A percentile compares a stretch with the other conserved stretches of the same genome.
Conservation (phyloP, 2,329 filamentous ascomycete species). For the Tolypocladium amazonense region DNA sequence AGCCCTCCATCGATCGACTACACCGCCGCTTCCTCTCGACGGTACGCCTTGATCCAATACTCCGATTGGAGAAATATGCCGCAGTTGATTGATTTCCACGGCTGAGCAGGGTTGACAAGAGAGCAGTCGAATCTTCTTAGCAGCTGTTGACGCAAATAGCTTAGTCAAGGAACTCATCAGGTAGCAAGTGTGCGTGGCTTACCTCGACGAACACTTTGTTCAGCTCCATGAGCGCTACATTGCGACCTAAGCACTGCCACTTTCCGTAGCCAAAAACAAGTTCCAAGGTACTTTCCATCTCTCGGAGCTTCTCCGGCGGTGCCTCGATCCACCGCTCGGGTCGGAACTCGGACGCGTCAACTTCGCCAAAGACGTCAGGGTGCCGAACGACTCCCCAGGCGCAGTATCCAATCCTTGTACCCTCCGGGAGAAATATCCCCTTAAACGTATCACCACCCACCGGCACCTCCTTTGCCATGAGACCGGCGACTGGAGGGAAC, state of each 20-base stretch:
- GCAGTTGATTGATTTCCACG: conserved; percentile 19
- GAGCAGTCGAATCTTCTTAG: conserved; percentile 19
- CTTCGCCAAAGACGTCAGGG: conserved; percentile 22
- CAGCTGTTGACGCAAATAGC: conserved; percentile 8
- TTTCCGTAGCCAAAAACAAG: conserved; percentile 27
- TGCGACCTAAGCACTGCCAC: conserved; percentile 27
- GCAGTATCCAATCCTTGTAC: conserved; percentile 21
- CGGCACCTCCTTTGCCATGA: conserved; percentile 25
- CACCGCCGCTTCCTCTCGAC: not conserved
- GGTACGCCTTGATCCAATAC: conserved; percentile 9
- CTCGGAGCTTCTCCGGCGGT: conserved; percentile 14
- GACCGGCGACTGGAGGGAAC: conserved; percentile 22
- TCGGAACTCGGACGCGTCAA: conserved; percentile 21
- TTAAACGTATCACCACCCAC: conserved; percentile 18
- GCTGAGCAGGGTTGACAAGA: conserved; percentile 17
- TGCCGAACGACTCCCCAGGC: conserved; percentile 23
- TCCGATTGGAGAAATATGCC: conserved; percentile 20
- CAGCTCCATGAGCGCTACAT: conserved; percentile 27
- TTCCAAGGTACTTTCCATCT: conserved; percentile 26
- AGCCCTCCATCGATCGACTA: not conserved
- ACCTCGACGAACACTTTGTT: conserved; percentile 31
- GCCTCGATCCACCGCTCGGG: conserved; percentile 27
- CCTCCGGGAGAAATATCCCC: conserved; percentile 19
- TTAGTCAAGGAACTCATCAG: not conserved
- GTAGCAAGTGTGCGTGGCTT: conserved; percentile 1